Base-by-base conservation (phyloP, 345 rosid genomes). In the Eucalyptus decipiens region DNA sequence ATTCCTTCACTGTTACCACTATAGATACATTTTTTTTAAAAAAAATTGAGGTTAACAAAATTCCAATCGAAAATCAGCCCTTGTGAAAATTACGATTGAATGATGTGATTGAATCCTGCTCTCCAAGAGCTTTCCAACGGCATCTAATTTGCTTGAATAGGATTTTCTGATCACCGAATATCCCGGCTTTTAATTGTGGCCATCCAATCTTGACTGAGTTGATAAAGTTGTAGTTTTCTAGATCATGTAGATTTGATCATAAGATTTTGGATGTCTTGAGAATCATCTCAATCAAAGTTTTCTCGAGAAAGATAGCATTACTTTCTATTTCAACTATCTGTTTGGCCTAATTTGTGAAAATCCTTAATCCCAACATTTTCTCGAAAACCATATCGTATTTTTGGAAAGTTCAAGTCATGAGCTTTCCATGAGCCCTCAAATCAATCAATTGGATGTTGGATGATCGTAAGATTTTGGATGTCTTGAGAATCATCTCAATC, bases 81-180 rank as follows among this genome's bases (percentile, higher is more conserved):
- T 60, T 6, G 32, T 6, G 34, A 60, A 60, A 65, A n/a, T 65
- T n/a, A 65, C 8, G 72, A n/a, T n/a, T 0, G 19, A 14, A 65
- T 10, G 67, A 28, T 65, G 4, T 30, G 8, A 65, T 65, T 65
- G 72, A 32, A 32, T 65, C 37, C 2, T 62, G 15, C 18, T 62
- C 34, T 65, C 19, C 19, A n/a, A 15, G 69, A 65, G 37, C 37
- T 65, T 65, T 15, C 19, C 72, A 12, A 65, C 3, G 19, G 15
- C 37, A n/a, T 32, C 37, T 15, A 15, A 15, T n/a, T 65, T 65
- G 34, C 37, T 0, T 6, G 7, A 60, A 28, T 28, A 6, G 0
- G 67, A 14, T 30, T 30, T 13, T 65, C 15, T 13, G 1, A 65
- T 65, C 72, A 65, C 2, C 0, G 72, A 10, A 14, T 30, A 14